These are phyloP conservation scores for Hordeum pubiflorum DNA, from an alignment of 202 grass and related monocot genomes.

Conservation along the genomic window DNA sequence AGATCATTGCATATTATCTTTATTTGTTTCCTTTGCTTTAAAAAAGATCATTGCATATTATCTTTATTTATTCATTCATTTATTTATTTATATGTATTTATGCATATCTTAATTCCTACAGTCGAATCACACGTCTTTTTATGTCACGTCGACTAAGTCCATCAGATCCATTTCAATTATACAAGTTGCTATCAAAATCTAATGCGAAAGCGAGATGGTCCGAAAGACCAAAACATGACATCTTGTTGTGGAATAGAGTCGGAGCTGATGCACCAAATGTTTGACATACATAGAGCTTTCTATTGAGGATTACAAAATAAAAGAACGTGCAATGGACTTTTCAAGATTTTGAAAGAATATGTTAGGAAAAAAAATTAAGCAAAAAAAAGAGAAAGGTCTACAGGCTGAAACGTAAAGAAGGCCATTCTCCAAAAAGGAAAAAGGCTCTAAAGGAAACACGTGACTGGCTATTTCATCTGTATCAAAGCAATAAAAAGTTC, in stretches of 20 bases:
- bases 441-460: background rate
- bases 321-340: background rate
- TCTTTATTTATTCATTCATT: background rate
- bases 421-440: background rate
- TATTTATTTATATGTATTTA: background rate
- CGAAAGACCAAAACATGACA: background rate
- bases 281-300: background rate
- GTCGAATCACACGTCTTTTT: background rate
- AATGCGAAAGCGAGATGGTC: slow-evolving; percentile 3
- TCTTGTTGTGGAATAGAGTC: background rate
- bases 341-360: background rate
- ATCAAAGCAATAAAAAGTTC: background rate
- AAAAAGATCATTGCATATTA: background rate
- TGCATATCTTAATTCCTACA: background rate
- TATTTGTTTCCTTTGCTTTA: too few relatives aligned
- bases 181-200: slow-evolving; percentile 13
- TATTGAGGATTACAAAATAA: background rate
- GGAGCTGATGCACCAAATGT: background rate
- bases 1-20: too few relatives aligned
- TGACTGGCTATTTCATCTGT: background rate
- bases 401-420: background rate
- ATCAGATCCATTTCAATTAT: background rate
- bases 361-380: background rate
- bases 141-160: background rate
- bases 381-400: background rate